Evolutionary conservation across 2,329 filamentous ascomycete genomes (phyloP).

Genomic region (Rhinocladiella similis): DNA sequence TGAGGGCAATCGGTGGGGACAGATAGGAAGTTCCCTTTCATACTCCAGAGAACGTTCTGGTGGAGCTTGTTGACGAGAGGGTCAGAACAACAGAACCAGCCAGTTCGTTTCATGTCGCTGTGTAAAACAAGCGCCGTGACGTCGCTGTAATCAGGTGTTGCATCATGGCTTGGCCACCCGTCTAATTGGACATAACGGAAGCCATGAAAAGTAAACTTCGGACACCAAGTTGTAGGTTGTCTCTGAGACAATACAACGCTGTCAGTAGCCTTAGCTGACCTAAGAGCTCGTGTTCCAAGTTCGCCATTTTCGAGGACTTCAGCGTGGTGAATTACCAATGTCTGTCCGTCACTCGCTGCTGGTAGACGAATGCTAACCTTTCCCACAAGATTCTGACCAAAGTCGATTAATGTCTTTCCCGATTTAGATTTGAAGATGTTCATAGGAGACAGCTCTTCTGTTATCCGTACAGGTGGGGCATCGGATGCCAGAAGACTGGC

Average conservation of each 20-base stretch:
- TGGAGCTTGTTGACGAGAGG: conserved; percentile 55
- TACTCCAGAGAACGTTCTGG: conserved; percentile 56
- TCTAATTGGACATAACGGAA: conserved; percentile 55
- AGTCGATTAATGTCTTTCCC: conserved; percentile 55
- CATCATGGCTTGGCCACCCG: conserved; percentile 39
- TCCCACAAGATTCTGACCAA: conserved; percentile 61
- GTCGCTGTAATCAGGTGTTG: conserved; percentile 4
- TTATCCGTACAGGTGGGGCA: conserved; percentile 46
- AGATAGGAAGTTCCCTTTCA: conserved; percentile 60
- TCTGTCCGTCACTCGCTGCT: no score
- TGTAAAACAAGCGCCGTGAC: conserved; percentile 48
- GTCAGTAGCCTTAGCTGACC: conserved; percentile 46
- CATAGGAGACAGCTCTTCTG: conserved; percentile 32
- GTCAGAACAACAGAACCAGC: conserved; percentile 56
- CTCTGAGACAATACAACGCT: conserved; percentile 37
- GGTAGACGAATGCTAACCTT: conserved; percentile 41
- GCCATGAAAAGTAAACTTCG: conserved; percentile 55
- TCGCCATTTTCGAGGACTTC: conserved; percentile 56
- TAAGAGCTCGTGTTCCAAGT: conserved; percentile 44
- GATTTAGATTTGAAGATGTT: conserved; percentile 37
- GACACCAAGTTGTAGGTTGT: conserved; percentile 40
- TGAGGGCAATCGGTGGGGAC: conserved; percentile 61
- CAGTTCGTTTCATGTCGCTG: conserved; percentile 53
- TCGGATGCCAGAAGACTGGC: conserved; percentile 43
- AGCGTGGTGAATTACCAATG: conserved; percentile 54